phyloP scores from a whole-genome alignment of 306 rosid genomes.

The Pyrus bretschneideri region DNA sequence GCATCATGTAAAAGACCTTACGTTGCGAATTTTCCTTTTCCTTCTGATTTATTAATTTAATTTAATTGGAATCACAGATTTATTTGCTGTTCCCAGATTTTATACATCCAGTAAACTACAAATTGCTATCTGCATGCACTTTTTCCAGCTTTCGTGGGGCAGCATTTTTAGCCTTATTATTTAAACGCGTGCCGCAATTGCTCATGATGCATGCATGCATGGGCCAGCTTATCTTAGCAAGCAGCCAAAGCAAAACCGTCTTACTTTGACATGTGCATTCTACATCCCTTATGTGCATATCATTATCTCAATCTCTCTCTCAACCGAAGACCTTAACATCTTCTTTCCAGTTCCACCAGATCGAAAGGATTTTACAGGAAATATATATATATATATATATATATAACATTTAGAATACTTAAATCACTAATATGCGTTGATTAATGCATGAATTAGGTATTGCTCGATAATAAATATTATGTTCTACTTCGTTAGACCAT shows the following conservation, averaged over 20 bases:
- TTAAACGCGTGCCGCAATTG: too few relatives aligned
- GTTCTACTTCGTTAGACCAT: too few relatives aligned
- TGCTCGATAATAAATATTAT: too few relatives aligned
- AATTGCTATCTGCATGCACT: not conserved
- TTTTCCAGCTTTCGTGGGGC: constrained; percentile 48
- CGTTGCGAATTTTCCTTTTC: not conserved
- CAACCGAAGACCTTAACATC: not conserved
- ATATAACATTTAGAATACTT: not conserved
- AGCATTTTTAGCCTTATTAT: not conserved
- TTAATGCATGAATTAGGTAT: not conserved
- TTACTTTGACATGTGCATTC: constrained; percentile 19
- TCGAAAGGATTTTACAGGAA: not conserved
- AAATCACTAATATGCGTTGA: not conserved
- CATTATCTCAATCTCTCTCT: not conserved
- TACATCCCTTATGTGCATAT: not conserved
- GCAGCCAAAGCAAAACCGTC: constrained; percentile 9
- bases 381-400: not conserved
- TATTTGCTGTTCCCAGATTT: not conserved
- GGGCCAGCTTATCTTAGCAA: constrained; percentile 12
- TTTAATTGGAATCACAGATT: not conserved
- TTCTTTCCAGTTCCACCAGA: not conserved
- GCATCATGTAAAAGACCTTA: not conserved
- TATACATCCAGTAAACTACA: not conserved
- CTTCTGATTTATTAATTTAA: not conserved
- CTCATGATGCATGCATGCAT: not conserved